Evolutionary conservation across 805 yeast genomes (phyloP).

Genomic region (Saccharomycodes ludwigii): DNA sequence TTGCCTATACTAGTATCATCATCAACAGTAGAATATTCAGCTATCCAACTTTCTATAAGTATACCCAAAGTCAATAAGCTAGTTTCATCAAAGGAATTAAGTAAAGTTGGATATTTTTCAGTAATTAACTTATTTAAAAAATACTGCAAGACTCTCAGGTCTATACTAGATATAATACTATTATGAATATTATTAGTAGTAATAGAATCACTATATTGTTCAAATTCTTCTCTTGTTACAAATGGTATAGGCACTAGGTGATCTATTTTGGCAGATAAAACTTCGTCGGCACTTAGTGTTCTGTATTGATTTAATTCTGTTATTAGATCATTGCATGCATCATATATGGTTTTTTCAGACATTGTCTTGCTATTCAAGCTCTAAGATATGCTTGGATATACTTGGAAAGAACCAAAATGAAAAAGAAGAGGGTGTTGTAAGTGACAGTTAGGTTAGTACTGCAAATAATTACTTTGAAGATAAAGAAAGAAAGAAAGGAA

Average conservation of each 20-base stretch:
- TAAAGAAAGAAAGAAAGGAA: too few relatives aligned
- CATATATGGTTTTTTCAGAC: conserved; percentile 19
- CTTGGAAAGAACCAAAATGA: too few relatives aligned
- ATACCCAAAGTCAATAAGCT: conserved; percentile 25
- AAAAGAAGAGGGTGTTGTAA: too few relatives aligned
- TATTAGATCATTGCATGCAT: conserved; percentile 19
- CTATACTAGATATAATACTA: too few relatives aligned
- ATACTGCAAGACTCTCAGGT: conserved; percentile 26
- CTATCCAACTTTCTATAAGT: conserved; percentile 27
- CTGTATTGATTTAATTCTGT: conserved; percentile 13
- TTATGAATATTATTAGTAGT: too few relatives aligned
- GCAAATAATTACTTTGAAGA: too few relatives aligned
- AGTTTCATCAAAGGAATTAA: conserved; percentile 24
- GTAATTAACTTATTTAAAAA: conserved; percentile 22
- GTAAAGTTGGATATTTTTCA: conserved; percentile 18
- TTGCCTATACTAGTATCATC: background rate
- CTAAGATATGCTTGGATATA: too few relatives aligned
- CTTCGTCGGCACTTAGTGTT: conserved; percentile 22
- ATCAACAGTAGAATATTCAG: too few relatives aligned
- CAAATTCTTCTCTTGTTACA: conserved; percentile 19
- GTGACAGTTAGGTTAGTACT: too few relatives aligned
- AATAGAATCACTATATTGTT: too few relatives aligned
- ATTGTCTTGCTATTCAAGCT: conserved; percentile 20
- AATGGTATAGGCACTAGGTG: conserved; percentile 22
- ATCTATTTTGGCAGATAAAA: conserved; percentile 16